These are phyloP conservation scores for Plasmodium sp. DNA, from an alignment of 169 alveolate genomes.

Conservation along the genomic window DNA sequence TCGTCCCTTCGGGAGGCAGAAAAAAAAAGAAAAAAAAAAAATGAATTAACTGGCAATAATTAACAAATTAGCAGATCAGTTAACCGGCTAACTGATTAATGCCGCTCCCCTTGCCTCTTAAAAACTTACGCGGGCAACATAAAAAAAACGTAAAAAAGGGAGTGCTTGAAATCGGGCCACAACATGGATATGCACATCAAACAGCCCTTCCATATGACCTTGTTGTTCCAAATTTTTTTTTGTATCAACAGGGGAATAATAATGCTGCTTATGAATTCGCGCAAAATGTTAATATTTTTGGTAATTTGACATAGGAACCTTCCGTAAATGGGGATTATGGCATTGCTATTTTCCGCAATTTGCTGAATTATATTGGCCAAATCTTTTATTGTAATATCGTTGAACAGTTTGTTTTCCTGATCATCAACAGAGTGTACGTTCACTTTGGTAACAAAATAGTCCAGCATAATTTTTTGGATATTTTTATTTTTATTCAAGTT, in stretches of 20 bases:
- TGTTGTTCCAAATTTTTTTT: conserved; percentile 72
- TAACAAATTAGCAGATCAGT: background rate
- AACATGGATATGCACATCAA: conserved; percentile 72
- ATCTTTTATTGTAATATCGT: conserved; percentile 71
- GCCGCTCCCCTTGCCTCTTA: background rate
- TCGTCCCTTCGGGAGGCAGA: conserved; percentile 33
- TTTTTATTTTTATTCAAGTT: conserved; percentile 69
- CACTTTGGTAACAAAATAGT: conserved; percentile 73
- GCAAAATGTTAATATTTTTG: conserved; percentile 51
- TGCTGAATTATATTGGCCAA: conserved; percentile 71
- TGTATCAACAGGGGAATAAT: conserved; percentile 72
- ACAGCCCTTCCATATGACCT: conserved; percentile 72
- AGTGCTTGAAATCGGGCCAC: conserved; percentile 73
- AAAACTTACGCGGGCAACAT: conserved; percentile 70
- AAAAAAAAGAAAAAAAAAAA: conserved; percentile 36
- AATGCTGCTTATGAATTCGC: conserved; percentile 73
- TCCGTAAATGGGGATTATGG: conserved; percentile 72
- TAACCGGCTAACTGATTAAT: background rate
- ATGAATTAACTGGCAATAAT: background rate
- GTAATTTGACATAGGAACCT: conserved; percentile 68
- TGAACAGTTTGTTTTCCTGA: conserved; percentile 53
- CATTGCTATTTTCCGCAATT: conserved; percentile 45
- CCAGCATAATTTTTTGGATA: conserved; percentile 69
- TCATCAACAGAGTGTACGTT: conserved; percentile 35
- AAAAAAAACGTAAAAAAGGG: conserved; percentile 64